Evolutionary conservation across 2,329 filamentous ascomycete genomes (phyloP).

Genomic region (Fusarium sp.): DNA sequence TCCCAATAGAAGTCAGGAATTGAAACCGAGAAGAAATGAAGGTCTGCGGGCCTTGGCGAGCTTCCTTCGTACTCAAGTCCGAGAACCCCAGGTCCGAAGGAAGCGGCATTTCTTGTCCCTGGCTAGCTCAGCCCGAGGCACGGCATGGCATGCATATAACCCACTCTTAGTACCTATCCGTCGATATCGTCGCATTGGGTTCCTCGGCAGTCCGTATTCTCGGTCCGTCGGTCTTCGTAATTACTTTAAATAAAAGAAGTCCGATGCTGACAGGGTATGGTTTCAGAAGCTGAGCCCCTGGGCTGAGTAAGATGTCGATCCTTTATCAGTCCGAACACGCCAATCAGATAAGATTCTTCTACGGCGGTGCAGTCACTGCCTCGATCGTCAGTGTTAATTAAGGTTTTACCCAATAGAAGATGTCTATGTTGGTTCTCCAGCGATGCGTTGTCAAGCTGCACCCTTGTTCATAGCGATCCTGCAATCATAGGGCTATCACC

Average conservation of each 20-base stretch:
- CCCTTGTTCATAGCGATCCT: background rate
- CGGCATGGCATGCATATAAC: background rate
- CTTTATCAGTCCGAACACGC: background rate
- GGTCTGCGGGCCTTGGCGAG: background rate
- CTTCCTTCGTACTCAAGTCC: background rate
- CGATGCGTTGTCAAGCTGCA: background rate
- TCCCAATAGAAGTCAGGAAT: background rate
- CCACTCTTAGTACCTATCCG: background rate
- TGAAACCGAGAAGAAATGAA: background rate
- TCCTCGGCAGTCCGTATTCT: background rate
- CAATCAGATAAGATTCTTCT: background rate
- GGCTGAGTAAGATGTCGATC: background rate
- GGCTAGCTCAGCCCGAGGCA: background rate
- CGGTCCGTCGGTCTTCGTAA: background rate
- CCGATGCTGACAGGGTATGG: background rate
- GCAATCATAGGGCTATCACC: background rate
- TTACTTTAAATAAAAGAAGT: background rate
- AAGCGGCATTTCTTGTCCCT: background rate
- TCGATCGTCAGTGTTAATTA: background rate
- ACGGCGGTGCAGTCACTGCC: background rate
- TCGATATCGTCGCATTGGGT: background rate
- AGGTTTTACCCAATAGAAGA: background rate
- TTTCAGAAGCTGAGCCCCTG: background rate
- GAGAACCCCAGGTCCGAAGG: background rate
- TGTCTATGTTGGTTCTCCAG: background rate